A percentile compares a stretch with the other conserved stretches of the same genome.
Conservation (phyloP, 441 rosid genomes). For the Cnidoscolus chayamansa region DNA sequence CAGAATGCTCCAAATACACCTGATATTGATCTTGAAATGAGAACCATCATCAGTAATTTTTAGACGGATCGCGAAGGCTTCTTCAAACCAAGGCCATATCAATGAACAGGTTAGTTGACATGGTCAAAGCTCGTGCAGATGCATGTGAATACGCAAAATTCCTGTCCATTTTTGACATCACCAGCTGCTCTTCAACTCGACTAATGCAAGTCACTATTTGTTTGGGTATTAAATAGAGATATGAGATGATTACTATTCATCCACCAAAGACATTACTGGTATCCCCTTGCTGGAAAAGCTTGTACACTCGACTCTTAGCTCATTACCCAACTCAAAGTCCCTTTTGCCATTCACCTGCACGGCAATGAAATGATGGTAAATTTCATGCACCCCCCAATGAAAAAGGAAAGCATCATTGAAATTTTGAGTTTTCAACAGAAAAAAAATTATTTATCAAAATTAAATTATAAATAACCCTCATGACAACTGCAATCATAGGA, state of each 20-base stretch:
- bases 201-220: background rate
- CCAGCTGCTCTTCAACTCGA: background rate
- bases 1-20: background rate
- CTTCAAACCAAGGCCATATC: constrained; percentile 11
- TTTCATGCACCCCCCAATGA: background rate
- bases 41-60: background rate
- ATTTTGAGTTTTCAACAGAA: background rate
- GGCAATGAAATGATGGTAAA: constrained; percentile 17
- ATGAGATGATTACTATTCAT: constrained; percentile 17
- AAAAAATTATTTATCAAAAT: background rate
- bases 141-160: constrained; percentile 4
- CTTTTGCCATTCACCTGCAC: constrained; percentile 47
- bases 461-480: background rate
- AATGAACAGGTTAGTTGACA: background rate
- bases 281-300: constrained; percentile 76
- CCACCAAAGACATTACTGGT: constrained; percentile 63
- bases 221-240: background rate
- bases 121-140: background rate
- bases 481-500: background rate
- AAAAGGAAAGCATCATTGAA: background rate
- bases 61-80: background rate
- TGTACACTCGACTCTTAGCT: constrained; percentile 57
- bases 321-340: constrained; percentile 56
- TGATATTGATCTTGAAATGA: background rate
- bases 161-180: background rate